These are phyloP conservation scores for Ceratobasidium sp. DNA, from an alignment of 1,284 basidiomycete species.

Conservation along the genomic window DNA sequence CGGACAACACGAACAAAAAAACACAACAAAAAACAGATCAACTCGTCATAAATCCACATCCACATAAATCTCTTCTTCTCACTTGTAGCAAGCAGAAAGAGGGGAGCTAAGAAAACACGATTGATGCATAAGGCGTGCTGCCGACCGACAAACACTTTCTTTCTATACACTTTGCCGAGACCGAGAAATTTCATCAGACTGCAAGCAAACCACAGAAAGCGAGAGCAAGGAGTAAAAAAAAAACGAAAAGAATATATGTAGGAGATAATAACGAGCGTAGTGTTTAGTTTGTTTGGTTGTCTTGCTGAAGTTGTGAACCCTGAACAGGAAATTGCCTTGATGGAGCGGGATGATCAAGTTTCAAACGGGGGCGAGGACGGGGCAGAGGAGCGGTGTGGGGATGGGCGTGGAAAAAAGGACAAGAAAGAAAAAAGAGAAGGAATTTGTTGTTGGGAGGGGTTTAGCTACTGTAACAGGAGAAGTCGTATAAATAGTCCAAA, in stretches of 20 bases:
- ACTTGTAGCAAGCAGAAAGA: not conserved
- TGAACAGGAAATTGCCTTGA: not conserved
- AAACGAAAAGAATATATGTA: not conserved
- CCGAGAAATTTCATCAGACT: not conserved
- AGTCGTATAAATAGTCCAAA: slow-evolving; percentile 45
- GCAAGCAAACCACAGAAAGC: slow-evolving; percentile 13
- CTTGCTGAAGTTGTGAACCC: not conserved
- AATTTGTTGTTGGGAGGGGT: slow-evolving; percentile 5
- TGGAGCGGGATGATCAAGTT: not conserved
- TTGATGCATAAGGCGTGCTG: slow-evolving; percentile 4
- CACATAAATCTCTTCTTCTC: not conserved
- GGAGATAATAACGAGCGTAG: too few species aligned
- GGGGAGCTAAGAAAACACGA: slow-evolving; percentile 3
- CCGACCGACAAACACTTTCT: not conserved
- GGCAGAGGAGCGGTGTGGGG: not conserved
- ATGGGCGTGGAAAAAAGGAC: not conserved
- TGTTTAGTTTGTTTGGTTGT: not conserved
- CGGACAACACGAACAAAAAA: too few species aligned
- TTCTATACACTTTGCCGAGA: slow-evolving; percentile 38
- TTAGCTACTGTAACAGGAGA: slow-evolving; percentile 28
- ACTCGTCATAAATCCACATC: too few species aligned
- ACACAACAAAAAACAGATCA: slow-evolving; percentile 1
- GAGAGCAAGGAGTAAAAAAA: slow-evolving; percentile 1
- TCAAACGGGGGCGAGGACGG: slow-evolving; percentile 1
- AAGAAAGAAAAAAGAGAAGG: slow-evolving; percentile 17